A percentile compares a stretch with the other conserved stretches of the same genome.
Evolutionary conservation across 108 stramenopile species (phyloP).

Genomic region (Cylindrotheca closterium): DNA sequence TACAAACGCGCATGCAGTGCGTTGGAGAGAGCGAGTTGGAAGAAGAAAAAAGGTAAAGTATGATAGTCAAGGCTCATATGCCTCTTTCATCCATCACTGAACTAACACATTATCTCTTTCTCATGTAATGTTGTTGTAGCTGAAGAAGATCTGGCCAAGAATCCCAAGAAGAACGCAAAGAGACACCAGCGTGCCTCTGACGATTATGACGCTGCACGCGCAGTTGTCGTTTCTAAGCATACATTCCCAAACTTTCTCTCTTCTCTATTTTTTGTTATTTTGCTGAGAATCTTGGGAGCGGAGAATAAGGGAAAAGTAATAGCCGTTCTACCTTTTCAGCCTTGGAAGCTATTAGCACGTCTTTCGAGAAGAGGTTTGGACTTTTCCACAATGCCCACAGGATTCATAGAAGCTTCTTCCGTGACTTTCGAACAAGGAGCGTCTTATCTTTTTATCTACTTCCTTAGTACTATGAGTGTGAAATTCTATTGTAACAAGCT

Average conservation of each 20-base stretch:
- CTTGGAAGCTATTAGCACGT: slow-evolving; percentile 44
- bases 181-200: slow-evolving; percentile 54
- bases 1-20: slow-evolving; percentile 49
- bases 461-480: slow-evolving; percentile 54
- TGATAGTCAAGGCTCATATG: slow-evolving; percentile 30
- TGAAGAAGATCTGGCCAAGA: slow-evolving; percentile 18
- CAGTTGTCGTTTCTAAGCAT: slow-evolving; percentile 57
- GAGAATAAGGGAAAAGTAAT: slow-evolving; percentile 65
- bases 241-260: slow-evolving; percentile 43
- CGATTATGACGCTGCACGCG: slow-evolving; percentile 42
- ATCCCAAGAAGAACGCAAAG: slow-evolving; percentile 33
- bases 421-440: slow-evolving; percentile 54
- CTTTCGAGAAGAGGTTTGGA: slow-evolving; percentile 62
- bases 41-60: slow-evolving; percentile 52
- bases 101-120: not conserved
- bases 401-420: slow-evolving; percentile 13
- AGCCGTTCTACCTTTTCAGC: slow-evolving; percentile 74
- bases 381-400: slow-evolving; percentile 19
- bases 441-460: slow-evolving; percentile 72
- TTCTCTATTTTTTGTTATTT: slow-evolving; percentile 65
- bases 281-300: slow-evolving; percentile 67
- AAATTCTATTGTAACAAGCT: slow-evolving; percentile 63
- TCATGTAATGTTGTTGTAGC: too few species aligned
- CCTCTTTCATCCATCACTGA: slow-evolving; percentile 2
- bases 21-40: slow-evolving; percentile 54